Evolutionary conservation across 1,139 yeast species (phyloP), one percentile per base, ranked within the genome.

Genomic region (Insectozyma bohioensis): DNA sequence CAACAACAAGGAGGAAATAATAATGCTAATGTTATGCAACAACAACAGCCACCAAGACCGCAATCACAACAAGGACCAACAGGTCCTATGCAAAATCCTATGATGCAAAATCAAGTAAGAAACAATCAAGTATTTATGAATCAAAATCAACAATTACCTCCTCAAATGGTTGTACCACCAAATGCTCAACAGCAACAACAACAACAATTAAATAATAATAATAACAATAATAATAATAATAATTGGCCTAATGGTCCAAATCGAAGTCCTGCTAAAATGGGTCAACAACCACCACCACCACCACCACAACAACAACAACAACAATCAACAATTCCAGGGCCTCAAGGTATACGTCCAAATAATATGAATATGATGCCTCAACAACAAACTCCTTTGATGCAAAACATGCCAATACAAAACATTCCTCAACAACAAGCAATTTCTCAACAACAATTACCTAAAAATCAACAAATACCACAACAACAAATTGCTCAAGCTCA

Each of bases 351-450:
- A 31, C 29, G 24, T 15, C 42, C 26, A 29, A 40, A n/a, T n/a
- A n/a, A 33, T 17, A 33, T 42, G 7, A 47, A 45, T 28, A 50
- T 54, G 47, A 43, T 54, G 36, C 58, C 61, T 4, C 51, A 45
- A 45, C 45, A 21, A 44, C 40, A 15, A 5, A 46, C 55, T 4
- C 58, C 61, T n/a, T 37, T 43, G 26, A 42, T 39, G 24, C 35
- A 33, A 20, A 35, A 28, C 9, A 27, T 26, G 8, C 34, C 31
- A 5, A 17, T 24, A 6, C 42, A 39, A 11, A 47, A 41, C n/a
- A 19, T 27, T 7, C 14, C 12, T 22, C 44, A 34, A 31, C 41
- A 38, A 19, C 43, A 41, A 11, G 48, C 38, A 21, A 42, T 37
- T 18, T 47, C 41, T 26, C 42, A 34, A 22, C 43, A 35, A 18